These are phyloP conservation scores for Calonectria pseudoturangicola DNA, from an alignment of 2,329 filamentous ascomycete genomes.

Conservation along the genomic window DNA sequence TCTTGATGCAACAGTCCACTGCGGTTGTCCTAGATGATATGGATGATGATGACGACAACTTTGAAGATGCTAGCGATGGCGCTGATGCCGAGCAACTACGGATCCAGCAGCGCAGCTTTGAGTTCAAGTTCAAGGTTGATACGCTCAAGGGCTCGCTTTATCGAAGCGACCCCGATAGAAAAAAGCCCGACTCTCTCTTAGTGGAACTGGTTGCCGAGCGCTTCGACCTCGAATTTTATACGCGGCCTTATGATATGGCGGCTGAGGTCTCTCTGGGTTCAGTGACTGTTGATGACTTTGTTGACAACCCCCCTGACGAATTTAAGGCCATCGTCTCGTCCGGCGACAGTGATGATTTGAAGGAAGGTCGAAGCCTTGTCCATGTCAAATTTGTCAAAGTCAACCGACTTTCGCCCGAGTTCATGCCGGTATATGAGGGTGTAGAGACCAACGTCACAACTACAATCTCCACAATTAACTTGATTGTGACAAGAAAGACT, in stretches of 20 bases:
- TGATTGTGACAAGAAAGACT: conserved; percentile 95
- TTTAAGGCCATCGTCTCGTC: conserved; percentile 99
- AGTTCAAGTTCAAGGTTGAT: conserved; percentile 97
- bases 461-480: conserved; percentile 94
- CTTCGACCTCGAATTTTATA: conserved; percentile 91
- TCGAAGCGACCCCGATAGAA: conserved; percentile 86
- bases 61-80: conserved; percentile 79
- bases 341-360: conserved; percentile 81
- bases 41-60: conserved; percentile 79
- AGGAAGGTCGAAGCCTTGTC: conserved; percentile 87
- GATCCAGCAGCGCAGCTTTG: conserved; percentile 92
- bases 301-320: conserved; percentile 89
- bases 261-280: conserved; percentile 93
- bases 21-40: conserved; percentile 89
- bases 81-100: conserved; percentile 76
- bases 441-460: conserved; percentile 95
- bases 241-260: conserved; percentile 92
- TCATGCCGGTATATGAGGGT: conserved; percentile 92
- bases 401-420: conserved; percentile 93
- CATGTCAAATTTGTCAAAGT: conserved; percentile 92
- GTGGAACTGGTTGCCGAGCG: conserved; percentile 94
- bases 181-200: conserved; percentile 85
- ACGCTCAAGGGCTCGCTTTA: conserved; percentile 95
- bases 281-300: conserved; percentile 93
- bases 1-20: conserved; percentile 82